Evolutionary conservation across 495 filamentous ascomycete species (phyloP).

Genomic region (Penicillium herquei): DNA sequence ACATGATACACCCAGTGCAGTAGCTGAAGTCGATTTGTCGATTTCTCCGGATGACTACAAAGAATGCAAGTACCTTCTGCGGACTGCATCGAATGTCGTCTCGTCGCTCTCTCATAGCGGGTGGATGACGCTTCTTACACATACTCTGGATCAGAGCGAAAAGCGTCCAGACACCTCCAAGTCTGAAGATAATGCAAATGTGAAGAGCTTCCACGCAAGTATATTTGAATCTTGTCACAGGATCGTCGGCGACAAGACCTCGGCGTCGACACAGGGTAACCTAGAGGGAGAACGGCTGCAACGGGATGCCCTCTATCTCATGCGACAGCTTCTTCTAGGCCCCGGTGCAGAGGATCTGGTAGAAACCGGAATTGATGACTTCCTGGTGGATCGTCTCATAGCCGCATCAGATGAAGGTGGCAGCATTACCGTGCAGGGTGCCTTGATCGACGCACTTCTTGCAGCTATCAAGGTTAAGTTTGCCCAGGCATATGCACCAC

Average conservation of each 20-base stretch:
- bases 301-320: conserved; percentile 64
- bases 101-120: conserved; percentile 43
- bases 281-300: conserved; percentile 52
- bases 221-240: conserved; percentile 38
- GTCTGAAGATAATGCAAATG: conserved; percentile 29
- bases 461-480: conserved; percentile 67
- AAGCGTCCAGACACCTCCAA: conserved; percentile 26
- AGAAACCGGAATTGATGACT: conserved; percentile 67
- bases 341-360: conserved; percentile 64
- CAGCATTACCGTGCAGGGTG: conserved; percentile 57
- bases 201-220: conserved; percentile 37
- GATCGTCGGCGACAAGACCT: conserved; percentile 27
- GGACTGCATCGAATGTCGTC: conserved; percentile 70
- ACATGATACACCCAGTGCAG: conserved; percentile 18
- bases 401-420: conserved; percentile 55
- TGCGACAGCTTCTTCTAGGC: conserved; percentile 73
- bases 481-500: conserved; percentile 41
- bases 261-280: conserved; percentile 7
- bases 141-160: conserved; percentile 32
- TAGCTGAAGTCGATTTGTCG: conserved; percentile 14
- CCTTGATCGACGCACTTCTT: conserved; percentile 72
- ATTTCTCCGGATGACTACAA: conserved; percentile 62
- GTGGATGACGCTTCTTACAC: conserved; percentile 40
- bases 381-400: conserved; percentile 68
- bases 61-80: conserved; percentile 75